Base-by-base conservation (phyloP, 140 eudicot species). In the Erigeron philadelphicus region DNA sequence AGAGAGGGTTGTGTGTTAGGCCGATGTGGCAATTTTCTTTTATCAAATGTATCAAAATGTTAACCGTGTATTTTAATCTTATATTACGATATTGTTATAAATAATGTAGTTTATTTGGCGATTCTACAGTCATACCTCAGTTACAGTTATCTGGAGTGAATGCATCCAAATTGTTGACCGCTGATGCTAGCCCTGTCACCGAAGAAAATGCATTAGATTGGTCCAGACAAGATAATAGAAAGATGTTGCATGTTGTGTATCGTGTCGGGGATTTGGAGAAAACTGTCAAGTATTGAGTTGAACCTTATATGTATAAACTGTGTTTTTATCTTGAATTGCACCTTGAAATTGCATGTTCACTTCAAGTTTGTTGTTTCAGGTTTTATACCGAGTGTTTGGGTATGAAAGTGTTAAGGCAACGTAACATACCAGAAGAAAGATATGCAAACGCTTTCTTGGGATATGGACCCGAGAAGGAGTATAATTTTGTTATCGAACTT, bases 201-300 rank as follows among this genome's bases (percentile, higher is more conserved):
- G 56, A 77, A 47, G 85, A 79, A 59, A 74, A 74, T 74, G 78
- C 72, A 53, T 50, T 74, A 38, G 78, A 82, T 21, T 85, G 87
- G 90, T 66, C 76, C 50, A 80, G 56, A 52, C 80, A 77, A 9
- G 88, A 86, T 68, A 86, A 81, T 16, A 77, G 86, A 66, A 86
- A 83, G 78, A 70, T 86, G 82, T 76, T 86, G n/a, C 92, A 83
- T 81, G 88, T 70, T 70, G 92, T 86, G 55, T 86, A 86, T 68
- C 82, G 77, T 72, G 92, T 86, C 52, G 88, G 86, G 21, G 75
- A 83, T 78, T 68, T 86, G 76, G 84, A 86, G 60, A 86, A 72
- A 78, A 81, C 92, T 40, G 80, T 80, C 72, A 78, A 86, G 92
- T 86, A 83, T 31, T 31, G 52, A 42, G 7, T 31, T 31, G 52